These are phyloP conservation scores for Ballota nigra DNA, from an alignment of 257 asterid species.

Conservation along the genomic window DNA sequence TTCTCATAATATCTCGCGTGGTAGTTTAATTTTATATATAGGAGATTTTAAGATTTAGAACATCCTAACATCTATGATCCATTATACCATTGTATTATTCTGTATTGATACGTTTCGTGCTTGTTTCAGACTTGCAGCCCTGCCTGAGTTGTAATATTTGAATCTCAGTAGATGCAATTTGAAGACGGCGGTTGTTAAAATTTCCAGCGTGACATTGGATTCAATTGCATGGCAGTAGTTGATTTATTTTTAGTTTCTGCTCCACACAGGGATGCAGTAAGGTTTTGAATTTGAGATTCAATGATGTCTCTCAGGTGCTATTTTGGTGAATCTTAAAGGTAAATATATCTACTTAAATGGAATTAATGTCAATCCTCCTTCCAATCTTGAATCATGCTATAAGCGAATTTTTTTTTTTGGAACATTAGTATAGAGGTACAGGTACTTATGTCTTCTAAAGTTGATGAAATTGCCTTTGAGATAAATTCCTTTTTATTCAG, in stretches of 20 bases:
- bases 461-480: neutral
- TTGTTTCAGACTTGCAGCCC: slow-evolving; percentile 68
- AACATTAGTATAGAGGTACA: neutral
- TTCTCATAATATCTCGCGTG: neutral
- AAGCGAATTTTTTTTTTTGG: neutral
- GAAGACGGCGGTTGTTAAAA: slow-evolving; percentile 69
- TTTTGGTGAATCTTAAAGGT: slow-evolving; percentile 80
- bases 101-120: slow-evolving; percentile 20
- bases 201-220: too few relatives aligned
- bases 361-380: neutral
- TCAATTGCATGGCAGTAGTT: too few relatives aligned
- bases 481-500: neutral
- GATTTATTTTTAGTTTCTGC: slow-evolving; percentile 11
- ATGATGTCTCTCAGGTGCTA: slow-evolving; percentile 69
- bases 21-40: neutral
- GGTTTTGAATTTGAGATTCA: slow-evolving; percentile 85
- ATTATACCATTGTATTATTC: neutral
- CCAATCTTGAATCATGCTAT: neutral
- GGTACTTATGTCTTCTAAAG: neutral
- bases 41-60: neutral
- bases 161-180: slow-evolving; percentile 84
- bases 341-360: neutral
- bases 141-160: too few relatives aligned
- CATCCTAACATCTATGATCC: neutral
- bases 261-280: slow-evolving; percentile 52